phyloP scores from a whole-genome alignment of 2,329 filamentous ascomycete genomes.

The Aspergillus neotritici region DNA sequence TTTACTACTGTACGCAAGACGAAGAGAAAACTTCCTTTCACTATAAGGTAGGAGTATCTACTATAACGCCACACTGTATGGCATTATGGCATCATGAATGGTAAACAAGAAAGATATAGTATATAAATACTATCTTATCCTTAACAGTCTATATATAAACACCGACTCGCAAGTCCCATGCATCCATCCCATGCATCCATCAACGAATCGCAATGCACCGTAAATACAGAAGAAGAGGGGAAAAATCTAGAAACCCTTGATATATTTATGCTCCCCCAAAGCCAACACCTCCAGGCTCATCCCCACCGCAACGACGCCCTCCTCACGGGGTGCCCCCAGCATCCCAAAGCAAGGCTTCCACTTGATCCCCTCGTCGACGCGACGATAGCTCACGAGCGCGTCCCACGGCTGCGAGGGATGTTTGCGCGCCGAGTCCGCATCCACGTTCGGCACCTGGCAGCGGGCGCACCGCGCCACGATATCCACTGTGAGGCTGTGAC shows the following conservation, averaged over 20 bases:
- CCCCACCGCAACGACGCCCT: constrained; percentile 53
- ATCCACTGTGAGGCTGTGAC: constrained; percentile 44
- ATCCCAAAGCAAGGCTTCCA: constrained; percentile 64
- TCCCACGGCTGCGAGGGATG: constrained; percentile 58
- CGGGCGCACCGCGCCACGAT: constrained; percentile 55
- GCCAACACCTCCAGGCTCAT: constrained; percentile 54
- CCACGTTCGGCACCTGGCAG: constrained; percentile 61
- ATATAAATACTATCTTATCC: no score
- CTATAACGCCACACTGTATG: no score
- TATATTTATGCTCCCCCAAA: constrained; percentile 54
- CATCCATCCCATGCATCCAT: no score
- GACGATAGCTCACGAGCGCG: constrained; percentile 54
- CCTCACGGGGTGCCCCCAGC: constrained; percentile 54
- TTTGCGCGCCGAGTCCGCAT: constrained; percentile 56
- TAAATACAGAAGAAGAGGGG: no score
- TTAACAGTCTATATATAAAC: no score
- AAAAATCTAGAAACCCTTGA: constrained; percentile 31
- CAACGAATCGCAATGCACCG: no score
- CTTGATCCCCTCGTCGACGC: constrained; percentile 56
- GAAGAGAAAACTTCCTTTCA: no score
- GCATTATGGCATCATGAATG: no score
- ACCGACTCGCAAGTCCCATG: no score
- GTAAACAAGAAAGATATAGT: no score
- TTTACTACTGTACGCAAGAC: no score
- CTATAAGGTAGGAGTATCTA: no score